Evolutionary conservation across 2,329 filamentous ascomycete genomes (phyloP), one percentile per base, ranked within the genome.

Genomic region (Cercospora sesami): DNA sequence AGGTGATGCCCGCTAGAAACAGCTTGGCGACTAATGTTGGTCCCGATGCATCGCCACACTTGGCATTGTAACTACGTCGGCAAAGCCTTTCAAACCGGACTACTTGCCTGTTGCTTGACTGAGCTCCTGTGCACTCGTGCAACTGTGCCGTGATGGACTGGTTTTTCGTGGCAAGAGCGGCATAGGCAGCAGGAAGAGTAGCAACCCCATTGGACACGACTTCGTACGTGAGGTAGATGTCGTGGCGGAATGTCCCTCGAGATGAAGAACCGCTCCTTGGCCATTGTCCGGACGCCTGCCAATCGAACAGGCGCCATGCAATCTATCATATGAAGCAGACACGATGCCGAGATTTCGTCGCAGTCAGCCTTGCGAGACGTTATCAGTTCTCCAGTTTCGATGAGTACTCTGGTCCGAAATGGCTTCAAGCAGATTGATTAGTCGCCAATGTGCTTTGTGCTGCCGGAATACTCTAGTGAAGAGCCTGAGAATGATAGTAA

Each of bases 41-140:
- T 36, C 28, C 16, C 30, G 55, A 21, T 59, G 55, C 55, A 59
- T 59, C 55, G 55, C 55, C 55, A 59, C 55, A 18, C 55, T 59
- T 59, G 55, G 55, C 55, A 58, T 16, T 14, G 21, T 51, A 4
- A 51, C 45, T 23, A 51, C 45, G 45, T 26, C 45, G 45, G 45
- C 45, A 28, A 36, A 36, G 18, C 55, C 55, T n/a, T 59, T 59
- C 28, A 26, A 59, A 55, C 48, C 48, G 12, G 48, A 30, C 21
- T 53, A 28, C 48, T 53, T 23, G 48, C 48, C 23, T 30, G 48
- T 18, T 55, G 21, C 21, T 53, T n/a, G 48, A 26, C 48, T 53
- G 48, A 23, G 21, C 18, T 55, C 48, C 5, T n/a, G 16, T 28
- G 48, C 48, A 23, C 45, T 48, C 45, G 18, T 14, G 45, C 18